phyloP scores from a whole-genome alignment of 1,139 yeast species.

The Pichia sp. region DNA sequence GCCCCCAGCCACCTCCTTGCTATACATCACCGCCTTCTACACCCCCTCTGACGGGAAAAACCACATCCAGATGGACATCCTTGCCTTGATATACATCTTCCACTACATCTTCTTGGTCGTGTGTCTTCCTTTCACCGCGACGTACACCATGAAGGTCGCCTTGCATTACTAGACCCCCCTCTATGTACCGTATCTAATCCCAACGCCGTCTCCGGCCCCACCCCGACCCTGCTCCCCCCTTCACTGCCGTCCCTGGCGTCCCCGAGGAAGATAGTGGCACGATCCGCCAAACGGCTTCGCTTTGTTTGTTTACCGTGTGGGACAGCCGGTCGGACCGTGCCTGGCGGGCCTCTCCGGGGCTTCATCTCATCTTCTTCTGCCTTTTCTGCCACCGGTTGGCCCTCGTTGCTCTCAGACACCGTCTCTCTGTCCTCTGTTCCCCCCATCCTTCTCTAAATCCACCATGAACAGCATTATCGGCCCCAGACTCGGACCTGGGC shows the following conservation, averaged over 20 bases:
- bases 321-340: no score
- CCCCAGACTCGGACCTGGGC: slow-evolving; percentile 1
- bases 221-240: not conserved
- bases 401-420: no score
- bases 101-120: slow-evolving; percentile 62
- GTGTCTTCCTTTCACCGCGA: slow-evolving; percentile 63
- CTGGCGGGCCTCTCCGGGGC: no score
- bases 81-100: slow-evolving; percentile 66
- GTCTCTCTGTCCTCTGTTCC: no score
- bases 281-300: not conserved
- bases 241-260: no score
- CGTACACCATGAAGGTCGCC: slow-evolving; percentile 49
- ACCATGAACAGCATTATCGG: not conserved
- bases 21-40: slow-evolving; percentile 80
- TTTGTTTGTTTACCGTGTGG: not conserved
- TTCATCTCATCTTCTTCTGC: no score
- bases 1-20: slow-evolving; percentile 82
- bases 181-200: not conserved
- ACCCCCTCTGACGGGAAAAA: slow-evolving; percentile 60
- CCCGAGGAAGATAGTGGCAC: not conserved
- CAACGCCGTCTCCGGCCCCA: not conserved
- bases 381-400: no score
- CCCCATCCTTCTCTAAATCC: not conserved
- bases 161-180: slow-evolving; percentile 25
- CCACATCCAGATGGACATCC: slow-evolving; percentile 76